Evolutionary conservation across 2,329 filamentous ascomycete genomes (phyloP).

Genomic region (Fusarium concolor): DNA sequence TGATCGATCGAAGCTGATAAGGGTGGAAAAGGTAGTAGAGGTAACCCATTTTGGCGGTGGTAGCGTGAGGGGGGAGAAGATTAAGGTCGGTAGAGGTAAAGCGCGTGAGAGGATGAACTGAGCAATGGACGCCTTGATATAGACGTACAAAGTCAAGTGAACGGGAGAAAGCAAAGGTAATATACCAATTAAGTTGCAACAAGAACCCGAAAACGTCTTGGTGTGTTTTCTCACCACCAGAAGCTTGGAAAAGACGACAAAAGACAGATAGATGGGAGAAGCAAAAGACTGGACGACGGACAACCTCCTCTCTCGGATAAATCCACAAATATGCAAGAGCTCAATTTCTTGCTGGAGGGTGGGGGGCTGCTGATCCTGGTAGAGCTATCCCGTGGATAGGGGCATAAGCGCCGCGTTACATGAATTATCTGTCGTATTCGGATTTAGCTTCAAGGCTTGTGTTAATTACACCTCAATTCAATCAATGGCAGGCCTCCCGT

Average conservation of each 20-base stretch:
- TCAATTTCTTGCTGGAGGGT: slow-evolving; percentile 45
- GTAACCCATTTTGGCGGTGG: slow-evolving; percentile 64
- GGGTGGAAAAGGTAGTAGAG: slow-evolving; percentile 82
- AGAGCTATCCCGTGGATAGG: slow-evolving; percentile 20
- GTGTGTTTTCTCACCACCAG: slow-evolving; percentile 34
- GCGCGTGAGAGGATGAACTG: slow-evolving; percentile 18
- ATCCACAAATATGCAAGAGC: slow-evolving; percentile 46
- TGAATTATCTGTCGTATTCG: slow-evolving; percentile 32
- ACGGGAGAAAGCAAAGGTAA: slow-evolving; percentile 35
- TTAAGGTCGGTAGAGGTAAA: slow-evolving; percentile 7
- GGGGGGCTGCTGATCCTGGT: slow-evolving; percentile 40
- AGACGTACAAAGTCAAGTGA: slow-evolving; percentile 22
- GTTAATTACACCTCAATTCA: not conserved
- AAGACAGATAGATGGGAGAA: slow-evolving; percentile 37
- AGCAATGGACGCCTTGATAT: slow-evolving; percentile 34
- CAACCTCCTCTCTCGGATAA: slow-evolving; percentile 45
- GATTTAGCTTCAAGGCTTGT: not conserved
- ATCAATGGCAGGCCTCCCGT: not conserved
- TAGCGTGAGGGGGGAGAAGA: slow-evolving; percentile 17
- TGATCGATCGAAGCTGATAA: slow-evolving; percentile 80
- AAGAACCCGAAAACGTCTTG: slow-evolving; percentile 37
- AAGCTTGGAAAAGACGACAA: slow-evolving; percentile 31
- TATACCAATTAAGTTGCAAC: slow-evolving; percentile 43
- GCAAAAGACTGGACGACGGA: slow-evolving; percentile 32
- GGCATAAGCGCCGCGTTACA: slow-evolving; percentile 23